Evolutionary conservation across 352 stramenopile species (phyloP), one percentile per base, ranked within the genome.

Genomic region (Phytopythium litorale): DNA sequence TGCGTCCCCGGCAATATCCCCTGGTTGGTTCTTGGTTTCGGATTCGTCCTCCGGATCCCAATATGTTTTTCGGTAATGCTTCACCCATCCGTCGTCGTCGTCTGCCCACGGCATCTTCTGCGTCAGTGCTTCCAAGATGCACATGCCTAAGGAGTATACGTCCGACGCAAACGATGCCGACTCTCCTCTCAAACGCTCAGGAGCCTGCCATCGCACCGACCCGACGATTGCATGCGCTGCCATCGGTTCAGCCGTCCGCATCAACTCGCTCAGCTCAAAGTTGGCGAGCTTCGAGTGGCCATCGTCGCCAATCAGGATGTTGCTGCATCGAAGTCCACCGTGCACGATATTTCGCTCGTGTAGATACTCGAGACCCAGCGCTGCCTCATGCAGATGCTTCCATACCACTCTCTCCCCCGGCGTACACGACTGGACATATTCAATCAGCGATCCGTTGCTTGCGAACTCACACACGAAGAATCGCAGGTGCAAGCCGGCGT

Each of bases 331-430:
- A 28, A 73, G 23, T 42, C 28, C 38, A 7, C 66, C 63, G 21
- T 79, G 60, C 4, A 75, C 28, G 3, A 72, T 55, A 16, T 61
- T 56, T 0, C 61, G 57, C 7, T 72, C 50, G 33, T 76, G 71
- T 8, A 79, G 42, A 40, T 79, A 74, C 12, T 70, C 56, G 13
- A 76, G 48, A 7, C 68, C 68, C 15, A 71, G 28, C 19, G 71
- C 68, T 19, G 48, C 66, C 45, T 75, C 50, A 19, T 70, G 64
- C 13, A 79, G 8, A 0, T 59, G 56, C 13, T 61, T 37, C 63
- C 63, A 76, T 1, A 58, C 16, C 12, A 32, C 21, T 23, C 6
- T 3, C 6, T n/a, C 18, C 12, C 7, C 19, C 54, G 16, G 1
- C 0, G 18, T 25, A 18, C 32, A n/a, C 19, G 32, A 12, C 32